Evolutionary conservation across 1,284 basidiomycete species (phyloP).

Genomic region (Omphalotus olearius): DNA sequence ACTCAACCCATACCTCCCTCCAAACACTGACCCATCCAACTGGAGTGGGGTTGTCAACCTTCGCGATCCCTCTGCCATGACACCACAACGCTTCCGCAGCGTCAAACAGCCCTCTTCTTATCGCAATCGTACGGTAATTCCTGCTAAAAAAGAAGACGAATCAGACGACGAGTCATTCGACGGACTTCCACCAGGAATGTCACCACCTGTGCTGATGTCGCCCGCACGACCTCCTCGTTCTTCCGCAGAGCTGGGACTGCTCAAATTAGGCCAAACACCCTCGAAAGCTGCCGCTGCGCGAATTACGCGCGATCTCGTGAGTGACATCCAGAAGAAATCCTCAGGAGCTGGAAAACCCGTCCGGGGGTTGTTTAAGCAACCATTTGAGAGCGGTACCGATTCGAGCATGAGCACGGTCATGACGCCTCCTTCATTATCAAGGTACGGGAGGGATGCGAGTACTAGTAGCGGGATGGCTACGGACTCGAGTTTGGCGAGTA

Average conservation of each 20-base stretch:
- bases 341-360: background rate
- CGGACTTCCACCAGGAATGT: slow-evolving; percentile 66
- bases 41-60: slow-evolving; percentile 80
- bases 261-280: slow-evolving; percentile 59
- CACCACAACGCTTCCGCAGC: slow-evolving; percentile 28
- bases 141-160: slow-evolving; percentile 5
- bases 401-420: slow-evolving; percentile 64
- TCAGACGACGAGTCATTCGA: slow-evolving; percentile 59
- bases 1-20: slow-evolving; percentile 60
- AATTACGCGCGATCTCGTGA: slow-evolving; percentile 59
- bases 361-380: background rate
- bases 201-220: slow-evolving; percentile 82
- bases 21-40: slow-evolving; percentile 42
- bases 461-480: slow-evolving; percentile 27
- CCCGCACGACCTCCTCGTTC: slow-evolving; percentile 71
- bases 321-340: slow-evolving; percentile 33
- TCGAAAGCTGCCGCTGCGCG: slow-evolving; percentile 62
- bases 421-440: slow-evolving; percentile 63
- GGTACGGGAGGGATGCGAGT: slow-evolving; percentile 48
- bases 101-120: slow-evolving; percentile 28
- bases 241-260: slow-evolving; percentile 42
- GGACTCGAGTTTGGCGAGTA: slow-evolving; percentile 41
- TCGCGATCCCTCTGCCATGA: slow-evolving; percentile 47
- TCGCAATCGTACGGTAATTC: slow-evolving; percentile 24
- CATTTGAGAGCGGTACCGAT: slow-evolving; percentile 29